Percentiles rank a stretch among this genome's conserved stretches.
Conservation (phyloP, 129 eudicot species). For the Solidago caesia region DNA sequence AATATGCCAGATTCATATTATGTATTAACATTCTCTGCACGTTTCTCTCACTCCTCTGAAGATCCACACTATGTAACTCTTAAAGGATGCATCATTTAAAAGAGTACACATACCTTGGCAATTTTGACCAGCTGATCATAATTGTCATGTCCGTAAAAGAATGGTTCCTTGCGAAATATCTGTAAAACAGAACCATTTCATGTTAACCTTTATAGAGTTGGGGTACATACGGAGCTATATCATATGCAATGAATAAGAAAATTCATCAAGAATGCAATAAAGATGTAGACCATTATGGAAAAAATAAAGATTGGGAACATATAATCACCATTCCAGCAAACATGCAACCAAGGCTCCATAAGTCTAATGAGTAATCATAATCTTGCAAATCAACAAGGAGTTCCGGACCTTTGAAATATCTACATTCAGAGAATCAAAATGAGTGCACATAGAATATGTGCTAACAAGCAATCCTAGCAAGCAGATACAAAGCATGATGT, state of each 20-base stretch:
- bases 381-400: slow-evolving; percentile 87
- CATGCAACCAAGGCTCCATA: slow-evolving; percentile 97
- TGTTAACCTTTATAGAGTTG: slow-evolving; percentile 16
- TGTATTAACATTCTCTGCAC: background rate
- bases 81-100: background rate
- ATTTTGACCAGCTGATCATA: slow-evolving; percentile 79
- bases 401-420: slow-evolving; percentile 91
- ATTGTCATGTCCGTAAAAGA: slow-evolving; percentile 78
- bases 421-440: slow-evolving; percentile 31
- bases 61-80: background rate
- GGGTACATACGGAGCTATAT: background rate
- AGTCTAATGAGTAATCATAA: slow-evolving; percentile 78
- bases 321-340: slow-evolving; percentile 84
- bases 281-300: background rate
- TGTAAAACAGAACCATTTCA: slow-evolving; percentile 36
- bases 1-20: background rate
- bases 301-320: background rate
- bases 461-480: background rate
- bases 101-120: slow-evolving; percentile 58
- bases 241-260: background rate
- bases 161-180: slow-evolving; percentile 87
- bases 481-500: slow-evolving; percentile 5
- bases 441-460: background rate
- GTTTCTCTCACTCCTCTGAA: background rate
- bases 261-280: background rate